Evolutionary conservation across 2,329 filamentous ascomycete species (phyloP).

Genomic region (Curvularia eragrostidis): DNA sequence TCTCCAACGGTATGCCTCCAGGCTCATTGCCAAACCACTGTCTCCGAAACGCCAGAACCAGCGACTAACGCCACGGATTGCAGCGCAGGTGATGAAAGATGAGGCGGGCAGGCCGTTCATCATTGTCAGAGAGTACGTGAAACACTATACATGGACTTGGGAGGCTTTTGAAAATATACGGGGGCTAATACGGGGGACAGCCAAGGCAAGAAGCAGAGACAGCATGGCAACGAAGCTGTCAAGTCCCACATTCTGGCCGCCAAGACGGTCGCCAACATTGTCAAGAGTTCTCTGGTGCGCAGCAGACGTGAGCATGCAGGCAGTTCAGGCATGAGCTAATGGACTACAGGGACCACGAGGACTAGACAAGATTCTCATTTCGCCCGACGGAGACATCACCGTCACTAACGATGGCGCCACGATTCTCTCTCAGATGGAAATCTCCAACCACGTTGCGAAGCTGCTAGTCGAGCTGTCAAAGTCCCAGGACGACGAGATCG

Average conservation of each 20-base stretch:
- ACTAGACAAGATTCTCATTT: conserved; percentile 99
- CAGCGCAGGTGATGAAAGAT: conserved; percentile 86
- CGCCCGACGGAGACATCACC: conserved; percentile 97
- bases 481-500: conserved; percentile 98
- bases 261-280: conserved; percentile 93
- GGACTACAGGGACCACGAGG: conserved; percentile 76
- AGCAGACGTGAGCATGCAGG: neutral
- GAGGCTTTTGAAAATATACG: neutral
- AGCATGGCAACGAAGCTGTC: conserved; percentile 95
- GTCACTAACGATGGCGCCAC: conserved; percentile 99
- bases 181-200: conserved; percentile 57
- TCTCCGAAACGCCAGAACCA: conserved; percentile 15
- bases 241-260: conserved; percentile 98
- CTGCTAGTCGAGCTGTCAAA: conserved; percentile 95
- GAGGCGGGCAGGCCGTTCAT: conserved; percentile 98
- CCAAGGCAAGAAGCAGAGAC: conserved; percentile 96
- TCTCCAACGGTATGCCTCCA: conserved; percentile 73
- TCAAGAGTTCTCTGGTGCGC: conserved; percentile 86
- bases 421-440: conserved; percentile 97
- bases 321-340: conserved; percentile 16
- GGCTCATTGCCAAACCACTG: conserved; percentile 6
- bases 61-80: conserved; percentile 35
- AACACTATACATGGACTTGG: neutral
- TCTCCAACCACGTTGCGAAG: conserved; percentile 97
- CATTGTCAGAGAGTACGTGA: conserved; percentile 89